phyloP scores from a whole-genome alignment of 345 rosid genomes.

The Aethionema arabicum region DNA sequence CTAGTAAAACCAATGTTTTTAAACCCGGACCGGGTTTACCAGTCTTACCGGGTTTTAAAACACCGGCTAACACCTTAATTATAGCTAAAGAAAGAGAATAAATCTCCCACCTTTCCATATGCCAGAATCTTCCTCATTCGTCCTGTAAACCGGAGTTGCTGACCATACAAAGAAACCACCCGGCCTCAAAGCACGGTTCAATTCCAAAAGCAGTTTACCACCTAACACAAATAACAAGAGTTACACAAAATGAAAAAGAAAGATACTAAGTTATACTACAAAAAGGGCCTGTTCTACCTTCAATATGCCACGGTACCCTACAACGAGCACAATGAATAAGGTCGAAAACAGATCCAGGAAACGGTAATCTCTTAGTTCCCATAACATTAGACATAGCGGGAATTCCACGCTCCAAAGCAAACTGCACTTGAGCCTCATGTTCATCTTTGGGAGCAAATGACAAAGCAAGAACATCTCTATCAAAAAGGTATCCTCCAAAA shows the following conservation, averaged over 20 bases:
- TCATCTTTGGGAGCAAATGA: constrained; percentile 98
- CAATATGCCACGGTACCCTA: constrained; percentile 96
- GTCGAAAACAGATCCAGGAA: constrained; percentile 77
- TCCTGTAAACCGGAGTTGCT: constrained; percentile 83
- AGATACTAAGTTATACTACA: not conserved
- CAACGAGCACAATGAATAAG: constrained; percentile 89
- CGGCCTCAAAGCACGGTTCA: constrained; percentile 87
- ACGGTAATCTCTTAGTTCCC: constrained; percentile 89
- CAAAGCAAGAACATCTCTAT: constrained; percentile 78
- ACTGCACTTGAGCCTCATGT: constrained; percentile 95
- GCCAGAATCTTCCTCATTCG: constrained; percentile 51
- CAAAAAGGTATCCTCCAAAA: constrained; percentile 87
- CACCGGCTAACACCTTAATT: not conserved
- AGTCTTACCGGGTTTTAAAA: not conserved
- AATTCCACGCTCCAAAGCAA: constrained; percentile 91
- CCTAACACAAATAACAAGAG: constrained; percentile 44
- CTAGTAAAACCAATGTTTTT: too few species aligned
- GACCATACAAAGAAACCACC: constrained; percentile 98
- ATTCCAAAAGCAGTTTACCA: constrained; percentile 86
- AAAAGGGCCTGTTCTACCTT: constrained; percentile 46
- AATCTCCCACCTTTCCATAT: constrained; percentile 64
- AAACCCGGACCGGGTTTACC: too few species aligned
- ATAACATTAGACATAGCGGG: constrained; percentile 83
- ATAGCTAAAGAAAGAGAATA: not conserved
- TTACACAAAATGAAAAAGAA: not conserved